Percentiles rank a stretch among this genome's conserved stretches.
phyloP scores from a whole-genome alignment of 2,329 filamentous ascomycete genomes.

The Sarocladiaceae sp. region DNA sequence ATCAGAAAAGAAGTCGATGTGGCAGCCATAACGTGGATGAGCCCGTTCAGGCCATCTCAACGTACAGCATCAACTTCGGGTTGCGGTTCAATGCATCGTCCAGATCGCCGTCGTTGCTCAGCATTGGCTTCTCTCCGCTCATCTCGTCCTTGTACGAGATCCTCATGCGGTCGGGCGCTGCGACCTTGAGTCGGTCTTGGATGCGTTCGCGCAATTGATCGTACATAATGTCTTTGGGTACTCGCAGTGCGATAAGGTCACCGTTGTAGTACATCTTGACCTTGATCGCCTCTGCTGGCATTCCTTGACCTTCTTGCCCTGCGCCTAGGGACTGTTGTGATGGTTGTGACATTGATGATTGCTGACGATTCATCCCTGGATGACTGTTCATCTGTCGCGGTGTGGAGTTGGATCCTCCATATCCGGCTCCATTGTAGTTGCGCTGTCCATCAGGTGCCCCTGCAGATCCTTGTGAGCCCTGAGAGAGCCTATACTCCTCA shows the following conservation, averaged over 20 bases:
- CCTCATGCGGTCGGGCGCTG: conserved; percentile 63
- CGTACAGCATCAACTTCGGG: conserved; percentile 79
- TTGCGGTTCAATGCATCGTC: conserved; percentile 77
- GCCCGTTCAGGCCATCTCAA: conserved; percentile 39
- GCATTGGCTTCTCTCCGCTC: conserved; percentile 66
- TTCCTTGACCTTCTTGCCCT: conserved; percentile 19
- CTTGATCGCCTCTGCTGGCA: conserved; percentile 62
- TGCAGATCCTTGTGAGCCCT: conserved; percentile 58
- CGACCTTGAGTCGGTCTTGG: conserved; percentile 75
- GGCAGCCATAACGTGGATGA: no score
- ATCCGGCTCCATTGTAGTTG: conserved; percentile 55
- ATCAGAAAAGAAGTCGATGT: neutral
- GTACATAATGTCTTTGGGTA: conserved; percentile 76
- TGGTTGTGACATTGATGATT: conserved; percentile 40
- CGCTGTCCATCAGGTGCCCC: conserved; percentile 58
- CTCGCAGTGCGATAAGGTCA: conserved; percentile 86
- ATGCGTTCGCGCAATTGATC: conserved; percentile 79
- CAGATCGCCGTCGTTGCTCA: conserved; percentile 78
- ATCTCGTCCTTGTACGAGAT: conserved; percentile 85
- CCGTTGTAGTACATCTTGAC: conserved; percentile 94
- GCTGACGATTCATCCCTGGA: conserved; percentile 34
- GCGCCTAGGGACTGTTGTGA: conserved; percentile 13
- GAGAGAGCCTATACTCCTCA: conserved; percentile 74
- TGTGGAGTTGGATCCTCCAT: conserved; percentile 49
- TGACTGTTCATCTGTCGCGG: conserved; percentile 37